Evolutionary conservation across 2,329 filamentous ascomycete genomes (phyloP).

Genomic region (Alternaria ventricosa): DNA sequence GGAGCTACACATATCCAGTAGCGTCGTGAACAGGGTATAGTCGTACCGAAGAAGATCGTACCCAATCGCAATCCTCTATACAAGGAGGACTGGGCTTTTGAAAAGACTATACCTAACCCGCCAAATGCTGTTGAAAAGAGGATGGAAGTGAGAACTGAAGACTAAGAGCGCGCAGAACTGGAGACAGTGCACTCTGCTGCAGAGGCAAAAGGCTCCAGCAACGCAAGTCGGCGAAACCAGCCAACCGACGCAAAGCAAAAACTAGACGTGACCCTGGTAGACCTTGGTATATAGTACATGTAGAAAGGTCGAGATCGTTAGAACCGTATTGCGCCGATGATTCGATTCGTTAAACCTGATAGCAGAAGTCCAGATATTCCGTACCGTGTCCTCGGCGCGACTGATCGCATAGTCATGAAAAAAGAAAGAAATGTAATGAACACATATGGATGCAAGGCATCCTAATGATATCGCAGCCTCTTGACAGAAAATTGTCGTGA

Average conservation of each 20-base stretch:
- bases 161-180: constrained; percentile 13
- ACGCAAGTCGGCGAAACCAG: constrained; percentile 33
- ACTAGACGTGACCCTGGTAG: constrained; percentile 32
- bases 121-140: constrained; percentile 15
- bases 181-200: constrained; percentile 11
- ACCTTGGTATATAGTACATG: constrained; percentile 49
- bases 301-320: constrained; percentile 40
- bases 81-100: constrained; percentile 31
- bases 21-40: constrained; percentile 13
- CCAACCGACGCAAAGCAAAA: constrained; percentile 34
- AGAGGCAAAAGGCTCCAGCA: constrained; percentile 17
- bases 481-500: constrained; percentile 42
- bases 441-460: constrained; percentile 29
- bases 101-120: constrained; percentile 11
- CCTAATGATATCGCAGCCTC: constrained; percentile 33
- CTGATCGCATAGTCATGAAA: constrained; percentile 39
- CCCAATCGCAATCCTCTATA: constrained; percentile 25
- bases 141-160: constrained; percentile 7
- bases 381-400: constrained; percentile 44
- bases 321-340: constrained; percentile 43
- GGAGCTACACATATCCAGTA: constrained; percentile 18
- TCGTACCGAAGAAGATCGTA: constrained; percentile 12
- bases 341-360: constrained; percentile 42
- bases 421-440: constrained; percentile 37
- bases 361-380: constrained; percentile 41